Percentiles rank a stretch among this genome's conserved stretches.
These are phyloP conservation scores for Fusarium xyrophilum DNA, from an alignment of 2,329 filamentous ascomycete genomes.

Conservation along the genomic window DNA sequence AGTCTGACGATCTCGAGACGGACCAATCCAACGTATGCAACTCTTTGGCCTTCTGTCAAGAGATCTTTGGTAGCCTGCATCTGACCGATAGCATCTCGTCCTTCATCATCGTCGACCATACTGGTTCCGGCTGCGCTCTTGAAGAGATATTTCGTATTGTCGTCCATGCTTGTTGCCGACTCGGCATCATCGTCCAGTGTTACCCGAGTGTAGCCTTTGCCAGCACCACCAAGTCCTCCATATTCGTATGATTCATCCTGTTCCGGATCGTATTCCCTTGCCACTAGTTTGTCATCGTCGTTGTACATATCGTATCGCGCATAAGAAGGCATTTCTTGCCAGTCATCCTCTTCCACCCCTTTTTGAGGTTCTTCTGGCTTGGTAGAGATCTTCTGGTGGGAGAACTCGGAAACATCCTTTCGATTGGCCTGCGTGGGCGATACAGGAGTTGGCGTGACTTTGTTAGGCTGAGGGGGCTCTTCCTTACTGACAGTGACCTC, in stretches of 20 bases:
- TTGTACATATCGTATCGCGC: conserved; percentile 96
- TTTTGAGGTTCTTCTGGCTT: conserved; percentile 61
- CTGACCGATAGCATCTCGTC: conserved; percentile 84
- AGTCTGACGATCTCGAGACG: conserved; percentile 82
- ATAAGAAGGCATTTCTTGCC: conserved; percentile 94
- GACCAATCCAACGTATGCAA: conserved; percentile 93
- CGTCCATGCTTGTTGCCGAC: conserved; percentile 94
- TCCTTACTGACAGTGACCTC: conserved; percentile 12
- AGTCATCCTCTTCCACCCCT: conserved; percentile 67
- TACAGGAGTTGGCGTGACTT: conserved; percentile 26
- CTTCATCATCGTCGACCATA: conserved; percentile 76
- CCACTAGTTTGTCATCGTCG: conserved; percentile 87
- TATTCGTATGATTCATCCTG: conserved; percentile 74
- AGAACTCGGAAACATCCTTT: conserved; percentile 76
- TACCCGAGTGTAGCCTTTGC: conserved; percentile 95
- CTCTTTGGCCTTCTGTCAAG: conserved; percentile 91
- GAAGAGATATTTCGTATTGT: conserved; percentile 96
- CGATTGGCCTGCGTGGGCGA: conserved; percentile 27
- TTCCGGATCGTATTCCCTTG: conserved; percentile 78
- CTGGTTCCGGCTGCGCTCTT: conserved; percentile 70
- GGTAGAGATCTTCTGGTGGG: conserved; percentile 78
- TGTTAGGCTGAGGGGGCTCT: conserved; percentile 5
- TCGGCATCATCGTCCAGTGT: conserved; percentile 93
- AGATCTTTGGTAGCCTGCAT: conserved; percentile 96
- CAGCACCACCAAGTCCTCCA: conserved; percentile 81